Evolutionary conservation across 2,329 filamentous ascomycete genomes (phyloP), one percentile per base, ranked within the genome.

Genomic region (Lasiodiplodia hormozganensis): DNA sequence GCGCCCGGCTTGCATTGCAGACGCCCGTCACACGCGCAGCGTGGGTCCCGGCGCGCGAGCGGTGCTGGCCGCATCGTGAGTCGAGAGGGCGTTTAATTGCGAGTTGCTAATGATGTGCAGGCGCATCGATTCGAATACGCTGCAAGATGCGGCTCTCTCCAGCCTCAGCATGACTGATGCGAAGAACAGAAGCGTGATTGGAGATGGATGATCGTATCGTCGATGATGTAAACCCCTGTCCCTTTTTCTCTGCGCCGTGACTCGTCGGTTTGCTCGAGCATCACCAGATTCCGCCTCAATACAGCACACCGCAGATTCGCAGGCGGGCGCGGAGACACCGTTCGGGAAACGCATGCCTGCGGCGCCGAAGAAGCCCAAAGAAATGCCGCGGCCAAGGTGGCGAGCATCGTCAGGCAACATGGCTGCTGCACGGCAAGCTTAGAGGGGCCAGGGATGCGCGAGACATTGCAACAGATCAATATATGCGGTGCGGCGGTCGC

Each of bases 381-480:
- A 52, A 52, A 38, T 51, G 60, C 43, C 60, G 34, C 47, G 38
- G 25, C 58, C 7, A 34, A 36, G 28, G 56, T 43, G 56, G 36
- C 56, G 58, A 62, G 25, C 58, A 62, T 64, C 60, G 60, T 52
- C 43, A 64, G 60, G 43, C 60, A 21, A 21, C 40, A 36, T 25
- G 10, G 14, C 23, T n/a, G 14, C 38, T 38, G 34, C 38, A 58
- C 16, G 43, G n/a, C 43, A 6, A 21, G 18, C 43, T n/a, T 11
- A 47, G 43, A 47, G 21, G 28, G 16, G 11, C 25, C 58, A 36
- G 28, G 28, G 28, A 16, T 52, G 28, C 36, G 25, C 60, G 43
- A 64, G 60, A 52, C 43, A 64, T 52, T 36, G 60, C 60, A 52
- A 64, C 60, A 52, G 60, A 64, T 64, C 60, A 64, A 64, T 53